phyloP scores from a whole-genome alignment of 306 rosid genomes.

The Dalbergia oliveri region DNA sequence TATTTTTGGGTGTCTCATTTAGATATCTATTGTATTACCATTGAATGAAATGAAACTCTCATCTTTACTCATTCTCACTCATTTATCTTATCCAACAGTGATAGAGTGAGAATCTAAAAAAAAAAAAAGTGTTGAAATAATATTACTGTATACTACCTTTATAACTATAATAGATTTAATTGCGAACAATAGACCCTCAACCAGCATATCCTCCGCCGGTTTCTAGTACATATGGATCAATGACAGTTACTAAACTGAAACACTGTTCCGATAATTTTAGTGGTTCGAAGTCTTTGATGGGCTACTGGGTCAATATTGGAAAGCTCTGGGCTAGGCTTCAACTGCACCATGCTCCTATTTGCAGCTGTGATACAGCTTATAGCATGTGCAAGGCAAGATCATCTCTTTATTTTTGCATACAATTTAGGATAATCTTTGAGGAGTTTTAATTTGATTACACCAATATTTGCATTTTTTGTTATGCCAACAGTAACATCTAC shows the following conservation, averaged over 20 bases:
- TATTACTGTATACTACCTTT: no score
- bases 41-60: no score
- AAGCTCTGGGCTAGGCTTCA: slow-evolving; percentile 88
- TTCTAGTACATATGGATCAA: not conserved
- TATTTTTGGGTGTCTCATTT: no score
- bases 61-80: no score
- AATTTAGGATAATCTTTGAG: slow-evolving; percentile 1
- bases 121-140: no score
- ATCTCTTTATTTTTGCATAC: slow-evolving; percentile 1
- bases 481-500: slow-evolving; percentile 80
- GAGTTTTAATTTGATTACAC: slow-evolving; percentile 25
- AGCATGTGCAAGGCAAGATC: slow-evolving; percentile 85
- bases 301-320: slow-evolving; percentile 89
- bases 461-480: slow-evolving; percentile 13
- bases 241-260: no score
- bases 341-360: slow-evolving; percentile 93
- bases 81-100: no score
- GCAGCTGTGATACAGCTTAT: slow-evolving; percentile 99
- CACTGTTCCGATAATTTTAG: slow-evolving; percentile 47
- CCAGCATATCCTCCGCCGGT: no score
- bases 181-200: no score
- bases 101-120: no score
- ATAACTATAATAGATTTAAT: no score
- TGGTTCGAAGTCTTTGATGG: slow-evolving; percentile 99
- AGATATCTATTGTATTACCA: no score